phyloP scores from a whole-genome alignment of 2,329 filamentous ascomycete species.

The Paracorniculantispora psalliotae region DNA sequence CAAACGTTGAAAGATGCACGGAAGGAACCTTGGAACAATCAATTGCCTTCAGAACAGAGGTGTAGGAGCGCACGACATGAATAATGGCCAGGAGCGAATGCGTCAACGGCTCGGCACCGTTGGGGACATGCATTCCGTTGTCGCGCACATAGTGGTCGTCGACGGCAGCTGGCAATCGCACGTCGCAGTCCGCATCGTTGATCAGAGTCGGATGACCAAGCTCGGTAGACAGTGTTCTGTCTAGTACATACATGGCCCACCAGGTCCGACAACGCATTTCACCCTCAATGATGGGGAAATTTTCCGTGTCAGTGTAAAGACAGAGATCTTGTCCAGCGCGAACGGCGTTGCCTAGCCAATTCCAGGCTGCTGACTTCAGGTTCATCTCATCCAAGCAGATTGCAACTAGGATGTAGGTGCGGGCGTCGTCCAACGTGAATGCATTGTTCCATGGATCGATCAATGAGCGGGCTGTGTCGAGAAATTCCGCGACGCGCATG shows the following conservation, averaged over 20 bases:
- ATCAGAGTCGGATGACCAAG: slow-evolving; percentile 77
- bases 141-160: slow-evolving; percentile 74
- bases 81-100: slow-evolving; percentile 74
- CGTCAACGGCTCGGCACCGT: slow-evolving; percentile 51
- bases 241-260: slow-evolving; percentile 91
- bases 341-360: slow-evolving; percentile 77
- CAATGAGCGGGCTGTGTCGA: slow-evolving; percentile 64
- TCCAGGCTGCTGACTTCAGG: slow-evolving; percentile 77
- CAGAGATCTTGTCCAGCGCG: slow-evolving; percentile 79
- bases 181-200: slow-evolving; percentile 83
- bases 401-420: slow-evolving; percentile 66
- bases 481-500: slow-evolving; percentile 54
- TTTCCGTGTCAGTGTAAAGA: slow-evolving; percentile 68
- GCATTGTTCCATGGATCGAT: slow-evolving; percentile 81
- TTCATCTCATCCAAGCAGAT: slow-evolving; percentile 84
- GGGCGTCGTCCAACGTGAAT: slow-evolving; percentile 68
- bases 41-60: slow-evolving; percentile 66
- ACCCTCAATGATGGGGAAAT: slow-evolving; percentile 69
- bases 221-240: slow-evolving; percentile 76
- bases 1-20: slow-evolving; percentile 69
- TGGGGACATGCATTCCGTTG: slow-evolving; percentile 48
- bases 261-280: slow-evolving; percentile 86
- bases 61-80: slow-evolving; percentile 73
- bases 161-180: slow-evolving; percentile 69
- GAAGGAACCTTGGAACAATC: slow-evolving; percentile 61